These are phyloP conservation scores for Quercus parvula DNA, from an alignment of 306 rosid genomes.

Conservation along the genomic window DNA sequence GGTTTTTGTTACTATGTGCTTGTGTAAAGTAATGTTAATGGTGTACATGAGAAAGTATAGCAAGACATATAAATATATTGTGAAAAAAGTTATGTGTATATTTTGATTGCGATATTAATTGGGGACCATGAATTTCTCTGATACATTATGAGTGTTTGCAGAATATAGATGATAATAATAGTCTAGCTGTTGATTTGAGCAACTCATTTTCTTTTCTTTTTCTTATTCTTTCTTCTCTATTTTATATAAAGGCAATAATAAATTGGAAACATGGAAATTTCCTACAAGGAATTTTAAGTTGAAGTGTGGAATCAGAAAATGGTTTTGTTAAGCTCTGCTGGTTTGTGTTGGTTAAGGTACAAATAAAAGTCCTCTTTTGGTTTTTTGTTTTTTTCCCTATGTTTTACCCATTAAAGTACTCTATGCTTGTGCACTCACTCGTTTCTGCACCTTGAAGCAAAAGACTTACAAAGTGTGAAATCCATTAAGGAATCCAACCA, in stretches of 20 bases:
- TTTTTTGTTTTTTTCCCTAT: background rate
- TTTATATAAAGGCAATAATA: too few relatives aligned
- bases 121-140: background rate
- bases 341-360: background rate
- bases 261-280: too few relatives aligned
- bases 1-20: too few relatives aligned
- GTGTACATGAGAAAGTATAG: too few relatives aligned
- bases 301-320: too few relatives aligned
- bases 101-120: too few relatives aligned
- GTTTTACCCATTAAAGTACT: slow-evolving; percentile 12
- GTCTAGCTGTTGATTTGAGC: background rate
- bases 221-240: too few relatives aligned
- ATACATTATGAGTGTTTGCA: background rate
- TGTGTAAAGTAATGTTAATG: too few relatives aligned
- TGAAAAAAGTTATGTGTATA: too few relatives aligned
- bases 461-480: slow-evolving; percentile 28
- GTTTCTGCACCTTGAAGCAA: slow-evolving; percentile 30
- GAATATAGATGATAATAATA: background rate
- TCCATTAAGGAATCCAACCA: slow-evolving; percentile 52
- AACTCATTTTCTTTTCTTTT: too few relatives aligned
- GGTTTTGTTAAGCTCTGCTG: background rate
- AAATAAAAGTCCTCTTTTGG: background rate
- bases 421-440: slow-evolving; percentile 15
- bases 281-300: too few relatives aligned
- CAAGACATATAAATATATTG: too few relatives aligned